phyloP scores from a whole-genome alignment of 1,139 yeast species.

The Blastobotrys persicus region DNA sequence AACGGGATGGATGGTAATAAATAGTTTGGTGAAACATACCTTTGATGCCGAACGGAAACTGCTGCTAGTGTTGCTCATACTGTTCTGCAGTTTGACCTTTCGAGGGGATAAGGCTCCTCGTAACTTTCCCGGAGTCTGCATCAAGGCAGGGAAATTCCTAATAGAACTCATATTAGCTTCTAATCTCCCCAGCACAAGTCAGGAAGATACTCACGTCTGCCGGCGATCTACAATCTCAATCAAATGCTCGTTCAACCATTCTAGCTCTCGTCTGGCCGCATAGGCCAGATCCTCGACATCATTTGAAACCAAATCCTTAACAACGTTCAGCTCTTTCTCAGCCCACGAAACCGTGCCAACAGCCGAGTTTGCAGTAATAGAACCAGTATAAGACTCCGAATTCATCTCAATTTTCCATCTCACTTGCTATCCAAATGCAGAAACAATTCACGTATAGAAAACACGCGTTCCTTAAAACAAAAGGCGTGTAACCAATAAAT shows the following conservation, averaged over 20 bases:
- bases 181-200: not conserved
- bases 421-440: not conserved
- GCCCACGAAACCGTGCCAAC: slow-evolving; percentile 37
- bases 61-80: not conserved
- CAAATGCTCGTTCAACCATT: slow-evolving; percentile 43
- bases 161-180: not conserved
- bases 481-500: not conserved
- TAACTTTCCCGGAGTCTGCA: slow-evolving; percentile 38
- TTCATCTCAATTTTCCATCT: not conserved
- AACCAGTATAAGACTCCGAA: slow-evolving; percentile 2
- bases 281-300: slow-evolving; percentile 42
- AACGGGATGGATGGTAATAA: not conserved
- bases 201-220: slow-evolving; percentile 26
- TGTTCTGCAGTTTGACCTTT: slow-evolving; percentile 25
- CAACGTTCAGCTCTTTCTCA: slow-evolving; percentile 40
- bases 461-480: not conserved
- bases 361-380: not conserved
- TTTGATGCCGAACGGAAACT: not conserved
- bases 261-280: slow-evolving; percentile 40
- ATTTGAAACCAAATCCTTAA: slow-evolving; percentile 33
- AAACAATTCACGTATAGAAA: not conserved
- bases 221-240: slow-evolving; percentile 28
- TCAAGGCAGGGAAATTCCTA: slow-evolving; percentile 29
- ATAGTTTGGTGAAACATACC: not conserved
- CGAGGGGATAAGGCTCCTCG: slow-evolving; percentile 36